Evolutionary conservation across 139 green algal genomes (phyloP), one percentile per base, ranked within the genome.

Genomic region (Micractinium conductrix): DNA sequence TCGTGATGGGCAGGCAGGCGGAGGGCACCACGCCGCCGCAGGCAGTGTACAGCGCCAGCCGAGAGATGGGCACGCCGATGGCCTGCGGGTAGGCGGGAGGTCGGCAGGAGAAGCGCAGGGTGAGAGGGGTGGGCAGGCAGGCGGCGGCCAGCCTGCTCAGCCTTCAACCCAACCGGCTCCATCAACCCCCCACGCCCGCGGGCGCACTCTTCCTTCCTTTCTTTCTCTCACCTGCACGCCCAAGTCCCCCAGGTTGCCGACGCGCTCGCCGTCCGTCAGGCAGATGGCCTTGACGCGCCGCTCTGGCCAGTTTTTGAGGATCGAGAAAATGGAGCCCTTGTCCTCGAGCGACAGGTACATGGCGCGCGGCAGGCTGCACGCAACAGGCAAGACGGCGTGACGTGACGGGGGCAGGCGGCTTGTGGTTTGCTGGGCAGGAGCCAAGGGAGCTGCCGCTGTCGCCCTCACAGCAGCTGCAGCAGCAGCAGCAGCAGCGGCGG

Each of bases 251-350:
- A 95, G 69, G 1, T 80, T 80, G 1, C 93, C 94, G 19, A 96
- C 91, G n/a, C 86, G 72, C 84, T 96, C 91, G 0, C 95, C 95
- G 86, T 98, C 95, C 26, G 93, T 97, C 16, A 97, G 79, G 82
- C 93, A 93, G 68, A 98, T 91, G 37, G 94, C 85, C 71, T 94
- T 94, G 48, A 98, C 91, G 72, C 93, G 93, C 65, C 93, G 89
- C 87, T 97, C 93, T 1, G 95, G 95, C 95, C 95, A 98, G 87
- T 98, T 98, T 84, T 97, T 97, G 6, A 98, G 88, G 83, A 97
- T 95, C 58, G 87, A 84, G 83, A 88, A 91, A 42, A 94, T 87
- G 38, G 75, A 63, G 30, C 88, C 95, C 55, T 91, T 86, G 90
- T 98, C 95, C 74, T 94, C 88, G 30, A 96, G 83, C 21, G 89